Conservation (phyloP, 345 rosid species). For the Salix udensis region DNA sequence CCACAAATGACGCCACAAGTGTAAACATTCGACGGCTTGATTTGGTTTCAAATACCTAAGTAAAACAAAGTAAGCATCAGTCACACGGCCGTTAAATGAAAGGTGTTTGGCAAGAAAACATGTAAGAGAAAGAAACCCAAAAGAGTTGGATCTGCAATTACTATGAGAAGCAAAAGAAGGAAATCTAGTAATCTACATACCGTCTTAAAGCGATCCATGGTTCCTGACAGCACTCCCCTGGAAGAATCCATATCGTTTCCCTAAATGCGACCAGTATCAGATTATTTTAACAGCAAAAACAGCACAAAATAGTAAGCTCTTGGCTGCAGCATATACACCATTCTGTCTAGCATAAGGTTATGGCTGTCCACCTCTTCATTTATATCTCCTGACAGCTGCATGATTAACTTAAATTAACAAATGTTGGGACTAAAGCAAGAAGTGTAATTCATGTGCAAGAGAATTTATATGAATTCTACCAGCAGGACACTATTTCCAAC, state of each 20-base stretch:
- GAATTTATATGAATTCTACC: background rate
- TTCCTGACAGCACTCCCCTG: constrained; percentile 82
- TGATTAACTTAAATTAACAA: constrained; percentile 13
- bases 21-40: constrained; percentile 86
- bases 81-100: background rate
- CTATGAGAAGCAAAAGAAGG: background rate
- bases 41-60: constrained; percentile 84
- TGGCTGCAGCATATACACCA: constrained; percentile 43
- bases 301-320: background rate
- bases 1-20: constrained; percentile 75
- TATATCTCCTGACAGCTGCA: constrained; percentile 83
- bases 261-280: constrained; percentile 31
- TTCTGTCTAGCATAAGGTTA: constrained; percentile 78
- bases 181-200: constrained; percentile 29
- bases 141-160: constrained; percentile 2
- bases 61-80: constrained; percentile 9
- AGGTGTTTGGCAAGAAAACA: background rate
- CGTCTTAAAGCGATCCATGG: constrained; percentile 93
- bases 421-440: background rate
- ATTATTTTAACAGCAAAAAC: constrained; percentile 17
- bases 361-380: constrained; percentile 84
- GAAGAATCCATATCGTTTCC: constrained; percentile 97
- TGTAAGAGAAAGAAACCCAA: background rate
- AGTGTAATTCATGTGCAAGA: background rate
- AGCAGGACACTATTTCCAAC: background rate